Base-by-base conservation (phyloP, 441 rosid species). In the Breynia disticha region DNA sequence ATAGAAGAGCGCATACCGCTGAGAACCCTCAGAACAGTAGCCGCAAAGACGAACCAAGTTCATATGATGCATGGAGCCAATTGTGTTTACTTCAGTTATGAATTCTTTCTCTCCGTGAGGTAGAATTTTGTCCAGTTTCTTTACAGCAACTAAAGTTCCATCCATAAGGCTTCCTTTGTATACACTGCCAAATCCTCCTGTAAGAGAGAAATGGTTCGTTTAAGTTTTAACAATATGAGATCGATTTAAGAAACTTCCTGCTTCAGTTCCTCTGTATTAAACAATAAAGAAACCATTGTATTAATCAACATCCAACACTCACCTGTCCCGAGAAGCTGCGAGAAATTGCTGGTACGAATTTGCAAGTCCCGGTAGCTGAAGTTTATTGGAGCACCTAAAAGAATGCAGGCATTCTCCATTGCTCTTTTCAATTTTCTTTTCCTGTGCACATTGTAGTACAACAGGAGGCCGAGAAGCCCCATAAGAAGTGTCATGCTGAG, bases 11-110 rank as follows among this genome's bases (percentile, higher is more conserved):
- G 47, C 69, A 66, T 73, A 83, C 97, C 97, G 81, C 1, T 80
- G 85, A 4, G 88, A 70, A 48, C 87, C 84, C 60, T 87, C 85
- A 0, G 96, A 80, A 74, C 96, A 90, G 66, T 81, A 90, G 12
- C 96, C 97, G 2, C 88, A 83, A 2, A 90, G 78, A 24, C 80
- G 97, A 60, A 90, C 97, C 47, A 90, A 70, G 72, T 90, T 90
- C 96, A 85, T 76, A 69, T 90, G 97, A 68, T 90, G 96, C 95
- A 85, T 90, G 7, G 96, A 90, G 47, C 97, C 93, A 51, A 90
- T 87, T 28, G 95, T 85, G 61, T 87, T 90, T 21, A 90, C 97
- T 79, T 90, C 97, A n/a, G 96, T 79, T 47, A 79, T 68, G 46
- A 90, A 90, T 64, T 87, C 97, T 71, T 68, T 82, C 67, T 90